These are phyloP conservation scores for Entomortierella parvispora DNA, from an alignment of 192 early-diverging fungal genomes.

Conservation along the genomic window DNA sequence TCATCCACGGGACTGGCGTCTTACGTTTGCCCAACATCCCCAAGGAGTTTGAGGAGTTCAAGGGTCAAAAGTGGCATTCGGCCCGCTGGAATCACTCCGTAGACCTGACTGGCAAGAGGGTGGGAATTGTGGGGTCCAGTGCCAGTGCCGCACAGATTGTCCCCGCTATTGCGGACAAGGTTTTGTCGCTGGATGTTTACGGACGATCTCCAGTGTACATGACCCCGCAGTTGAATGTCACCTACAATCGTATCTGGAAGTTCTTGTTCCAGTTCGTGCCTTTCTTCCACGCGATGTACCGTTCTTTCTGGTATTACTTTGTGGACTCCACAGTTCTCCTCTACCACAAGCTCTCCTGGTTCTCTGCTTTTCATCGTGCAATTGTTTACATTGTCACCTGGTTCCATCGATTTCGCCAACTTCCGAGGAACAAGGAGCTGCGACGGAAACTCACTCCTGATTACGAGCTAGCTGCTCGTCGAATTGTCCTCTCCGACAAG, in stretches of 20 bases:
- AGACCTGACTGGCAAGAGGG: constrained; percentile 53
- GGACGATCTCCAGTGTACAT: constrained; percentile 56
- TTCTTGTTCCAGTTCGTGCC: constrained; percentile 51
- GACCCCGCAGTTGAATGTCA: constrained; percentile 32
- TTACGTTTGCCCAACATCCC: constrained; percentile 50
- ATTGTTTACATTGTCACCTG: constrained; percentile 32
- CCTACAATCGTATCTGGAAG: constrained; percentile 28
- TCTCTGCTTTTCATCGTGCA: constrained; percentile 24
- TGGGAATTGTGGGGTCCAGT: constrained; percentile 57
- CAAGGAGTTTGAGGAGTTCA: constrained; percentile 53
- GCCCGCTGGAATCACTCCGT: constrained; percentile 56
- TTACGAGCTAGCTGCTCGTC: constrained; percentile 23
- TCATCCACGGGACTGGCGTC: constrained; percentile 52
- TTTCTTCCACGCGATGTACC: constrained; percentile 40
- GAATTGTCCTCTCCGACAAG: constrained; percentile 29
- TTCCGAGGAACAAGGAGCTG: constrained; percentile 11
- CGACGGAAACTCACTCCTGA: constrained; percentile 29
- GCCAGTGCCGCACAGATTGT: constrained; percentile 58
- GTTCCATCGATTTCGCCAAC: constrained; percentile 38
- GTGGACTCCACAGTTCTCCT: constrained; percentile 31
- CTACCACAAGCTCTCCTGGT: constrained; percentile 43
- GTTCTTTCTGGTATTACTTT: constrained; percentile 27
- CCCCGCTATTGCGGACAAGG: constrained; percentile 46
- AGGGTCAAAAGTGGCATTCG: constrained; percentile 53
- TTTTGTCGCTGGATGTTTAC: constrained; percentile 52